Base-by-base conservation (phyloP, 129 eudicot species). In the Chrysanthemum seticuspe region DNA sequence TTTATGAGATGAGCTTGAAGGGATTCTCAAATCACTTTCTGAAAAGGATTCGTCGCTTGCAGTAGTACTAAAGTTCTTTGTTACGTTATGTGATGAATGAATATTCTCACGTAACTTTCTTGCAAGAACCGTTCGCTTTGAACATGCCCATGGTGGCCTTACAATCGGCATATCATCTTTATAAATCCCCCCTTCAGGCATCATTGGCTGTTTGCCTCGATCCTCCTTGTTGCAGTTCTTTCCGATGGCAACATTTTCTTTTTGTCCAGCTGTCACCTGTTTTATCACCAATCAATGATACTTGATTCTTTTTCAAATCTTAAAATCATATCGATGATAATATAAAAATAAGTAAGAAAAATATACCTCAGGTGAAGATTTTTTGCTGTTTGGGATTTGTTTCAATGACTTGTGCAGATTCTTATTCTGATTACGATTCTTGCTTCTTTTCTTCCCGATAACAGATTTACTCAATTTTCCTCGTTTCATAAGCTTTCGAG, bases 121-220 rank as follows among this genome's bases (percentile, higher is more conserved):
- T 8, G 68, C 66, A 4, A 72, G 83, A 62, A 59, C 67, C 47
- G 85, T 71, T 74, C 87, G 65, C 70, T 78, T 82, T 27, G 92
- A 88, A 73, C 84, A 59, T 3, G 64, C 84, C 91, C 87, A 80
- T 63, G 52, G 68, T 64, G 48, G 73, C 73, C 71, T 75, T 31
- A 80, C 70, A 65, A 73, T 71, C 34, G 55, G 71, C 8, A 45
- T 15, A 66, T 66, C 55, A 47, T 45, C 55, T 10, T 3, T 44
- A 8, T 11, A 16, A n/a, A n/a, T 47, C 2, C 0, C 0, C 55
- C 5, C 31, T 66, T 66, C 21, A 57, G 62, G 71, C 7, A 44
- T 18, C 71, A 16, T 13, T 57, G 19, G 62, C 62, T 57, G 23
- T 57, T 49, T 40, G 10, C 47, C 47, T 40, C 47, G 47, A 7